A percentile compares a stretch with the other conserved stretches of the same genome.
Evolutionary conservation across 331 rosid genomes (phyloP).

Genomic region (Stylosanthes scabra): DNA sequence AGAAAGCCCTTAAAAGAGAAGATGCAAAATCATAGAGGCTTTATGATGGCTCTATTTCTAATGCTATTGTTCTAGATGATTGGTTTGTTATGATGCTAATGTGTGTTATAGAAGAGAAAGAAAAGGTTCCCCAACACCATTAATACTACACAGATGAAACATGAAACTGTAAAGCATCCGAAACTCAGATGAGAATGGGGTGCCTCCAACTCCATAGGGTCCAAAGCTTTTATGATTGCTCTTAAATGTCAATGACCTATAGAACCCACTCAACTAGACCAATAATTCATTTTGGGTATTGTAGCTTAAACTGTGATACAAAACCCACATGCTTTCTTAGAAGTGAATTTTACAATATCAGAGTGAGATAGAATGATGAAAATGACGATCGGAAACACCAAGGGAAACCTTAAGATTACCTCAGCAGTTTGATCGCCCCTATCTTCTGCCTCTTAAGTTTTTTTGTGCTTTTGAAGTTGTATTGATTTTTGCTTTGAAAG

Average conservation of each 20-base stretch:
- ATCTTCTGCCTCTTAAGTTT: conserved; percentile 44
- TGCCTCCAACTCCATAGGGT: conserved; percentile 53
- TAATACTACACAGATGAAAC: conserved; percentile 19
- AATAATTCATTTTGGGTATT: conserved; percentile 48
- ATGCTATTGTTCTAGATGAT: not conserved
- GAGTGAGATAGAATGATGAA: not conserved
- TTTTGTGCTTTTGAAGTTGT: conserved; percentile 5
- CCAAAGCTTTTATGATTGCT: conserved; percentile 48
- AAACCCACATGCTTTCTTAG: not conserved
- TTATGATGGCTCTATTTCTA: not conserved
- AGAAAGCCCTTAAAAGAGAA: no score
- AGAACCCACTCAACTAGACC: conserved; percentile 42
- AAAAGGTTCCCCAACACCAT: not conserved
- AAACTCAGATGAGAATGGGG: conserved; percentile 44
- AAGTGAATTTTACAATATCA: not conserved
- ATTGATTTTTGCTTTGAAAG: conserved; percentile 14
- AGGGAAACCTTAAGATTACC: conserved; percentile 16
- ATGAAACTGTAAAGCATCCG: conserved; percentile 38
- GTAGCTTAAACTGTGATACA: conserved; percentile 37
- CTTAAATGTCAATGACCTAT: conserved; percentile 45
- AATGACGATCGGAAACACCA: not conserved
- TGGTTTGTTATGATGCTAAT: not conserved
- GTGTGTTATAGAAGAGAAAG: not conserved
- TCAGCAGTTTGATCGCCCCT: conserved; percentile 45
- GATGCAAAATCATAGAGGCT: no score